These are phyloP conservation scores for Tylopilus subfusipes DNA, from an alignment of 768 basidiomycete species.

Conservation along the genomic window DNA sequence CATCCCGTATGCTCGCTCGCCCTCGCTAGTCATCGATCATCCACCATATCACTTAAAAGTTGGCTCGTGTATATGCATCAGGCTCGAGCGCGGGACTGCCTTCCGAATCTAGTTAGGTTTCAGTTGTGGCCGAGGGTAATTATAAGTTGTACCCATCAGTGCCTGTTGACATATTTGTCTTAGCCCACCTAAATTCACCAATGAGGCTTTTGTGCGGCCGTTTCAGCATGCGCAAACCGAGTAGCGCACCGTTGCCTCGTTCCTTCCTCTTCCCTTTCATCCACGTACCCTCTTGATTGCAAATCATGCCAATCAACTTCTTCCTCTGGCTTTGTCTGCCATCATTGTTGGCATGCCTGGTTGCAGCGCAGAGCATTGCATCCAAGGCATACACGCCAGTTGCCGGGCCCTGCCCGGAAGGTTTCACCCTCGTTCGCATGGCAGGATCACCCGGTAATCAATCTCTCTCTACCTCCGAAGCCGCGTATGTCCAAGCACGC, in stretches of 20 bases:
- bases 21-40: too few relatives aligned
- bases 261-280: neutral
- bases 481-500: conserved; percentile 35
- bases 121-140: too few relatives aligned
- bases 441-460: conserved; percentile 27
- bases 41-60: too few relatives aligned
- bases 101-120: neutral
- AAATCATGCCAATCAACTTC: neutral
- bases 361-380: conserved; percentile 22
- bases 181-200: too few relatives aligned
- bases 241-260: too few relatives aligned
- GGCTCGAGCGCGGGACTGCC: neutral
- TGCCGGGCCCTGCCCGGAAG: conserved; percentile 17
- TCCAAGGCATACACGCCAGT: conserved; percentile 26
- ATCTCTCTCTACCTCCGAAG: conserved; percentile 35
- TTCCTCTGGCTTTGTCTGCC: conserved; percentile 14
- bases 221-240: neutral
- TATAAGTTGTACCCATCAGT: too few relatives aligned
- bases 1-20: too few relatives aligned
- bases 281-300: neutral
- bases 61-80: too few relatives aligned
- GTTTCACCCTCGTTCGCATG: conserved; percentile 30
- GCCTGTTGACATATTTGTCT: too few relatives aligned
- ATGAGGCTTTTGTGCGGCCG: too few relatives aligned
- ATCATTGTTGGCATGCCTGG: conserved; percentile 2